A percentile compares a stretch with the other conserved stretches of the same genome.
Evolutionary conservation across 345 rosid genomes (phyloP).

Genomic region (Acer saccharum): DNA sequence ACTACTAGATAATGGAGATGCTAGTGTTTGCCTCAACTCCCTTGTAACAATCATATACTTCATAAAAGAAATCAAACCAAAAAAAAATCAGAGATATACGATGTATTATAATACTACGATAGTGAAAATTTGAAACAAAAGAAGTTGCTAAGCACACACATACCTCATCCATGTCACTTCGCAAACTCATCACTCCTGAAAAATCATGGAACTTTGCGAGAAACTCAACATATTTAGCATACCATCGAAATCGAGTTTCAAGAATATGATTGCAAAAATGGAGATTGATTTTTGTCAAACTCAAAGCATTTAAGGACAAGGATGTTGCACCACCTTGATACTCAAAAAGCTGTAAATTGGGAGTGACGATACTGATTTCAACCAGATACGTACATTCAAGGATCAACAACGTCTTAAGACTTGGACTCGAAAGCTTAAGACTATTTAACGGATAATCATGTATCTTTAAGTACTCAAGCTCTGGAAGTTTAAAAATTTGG

Average conservation of each 20-base stretch:
- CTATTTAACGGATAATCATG: too few relatives aligned
- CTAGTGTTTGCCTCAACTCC: background rate
- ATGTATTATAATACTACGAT: too few relatives aligned
- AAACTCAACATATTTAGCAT: background rate
- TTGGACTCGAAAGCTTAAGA: background rate
- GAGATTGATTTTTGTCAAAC: background rate
- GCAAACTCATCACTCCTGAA: background rate
- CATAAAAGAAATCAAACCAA: too few relatives aligned
- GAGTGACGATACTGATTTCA: background rate
- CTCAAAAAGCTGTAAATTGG: background rate
- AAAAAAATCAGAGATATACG: too few relatives aligned
- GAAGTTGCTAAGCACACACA: background rate
- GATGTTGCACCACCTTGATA: background rate
- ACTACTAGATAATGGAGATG: too few relatives aligned
- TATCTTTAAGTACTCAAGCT: background rate
- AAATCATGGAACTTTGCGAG: background rate
- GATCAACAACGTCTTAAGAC: background rate
- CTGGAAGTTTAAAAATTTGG: background rate
- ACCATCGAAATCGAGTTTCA: too few relatives aligned
- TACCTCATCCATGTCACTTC: background rate
- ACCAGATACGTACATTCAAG: too few relatives aligned
- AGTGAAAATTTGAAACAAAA: background rate
- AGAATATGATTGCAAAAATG: too few relatives aligned
- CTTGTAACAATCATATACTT: background rate
- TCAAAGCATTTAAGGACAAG: background rate